Percentiles rank a stretch among this genome's conserved stretches.
Conservation (phyloP, 495 filamentous ascomycete genomes). For the Aspergillus diversus region DNA sequence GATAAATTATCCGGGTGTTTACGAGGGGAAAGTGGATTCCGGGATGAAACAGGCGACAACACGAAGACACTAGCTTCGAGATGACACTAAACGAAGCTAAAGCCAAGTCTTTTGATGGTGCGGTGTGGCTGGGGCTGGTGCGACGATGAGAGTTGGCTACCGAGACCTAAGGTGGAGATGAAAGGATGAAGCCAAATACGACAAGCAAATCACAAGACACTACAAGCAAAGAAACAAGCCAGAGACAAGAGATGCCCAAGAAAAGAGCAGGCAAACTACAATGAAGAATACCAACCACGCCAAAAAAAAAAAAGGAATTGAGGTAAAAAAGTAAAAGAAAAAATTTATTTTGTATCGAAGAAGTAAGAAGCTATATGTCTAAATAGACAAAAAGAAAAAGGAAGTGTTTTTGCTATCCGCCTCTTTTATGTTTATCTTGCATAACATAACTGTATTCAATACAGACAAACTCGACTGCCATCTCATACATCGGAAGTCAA, state of each 20-base stretch:
- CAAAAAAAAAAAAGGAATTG: background rate
- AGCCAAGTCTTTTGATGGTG: background rate
- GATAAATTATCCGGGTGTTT: too few relatives aligned
- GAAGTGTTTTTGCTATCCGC: background rate
- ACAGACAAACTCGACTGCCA: background rate
- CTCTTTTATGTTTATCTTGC: background rate
- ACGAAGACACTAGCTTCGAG: background rate
- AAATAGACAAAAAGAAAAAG: background rate
- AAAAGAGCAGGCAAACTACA: too few relatives aligned
- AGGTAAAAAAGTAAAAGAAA: background rate
- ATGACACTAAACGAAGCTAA: background rate
- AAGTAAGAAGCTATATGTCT: slow-evolving; percentile 1
- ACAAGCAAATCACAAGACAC: background rate
- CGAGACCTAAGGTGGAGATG: background rate
- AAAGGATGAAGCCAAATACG: background rate
- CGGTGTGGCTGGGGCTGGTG: background rate
- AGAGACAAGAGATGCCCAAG: too few relatives aligned
- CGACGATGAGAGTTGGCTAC: background rate
- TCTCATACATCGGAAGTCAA: background rate
- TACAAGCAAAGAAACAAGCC: too few relatives aligned
- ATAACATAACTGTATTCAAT: background rate
- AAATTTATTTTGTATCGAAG: background rate
- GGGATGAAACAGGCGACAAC: background rate
- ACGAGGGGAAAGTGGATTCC: background rate
- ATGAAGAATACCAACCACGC: too few relatives aligned